Percentiles rank a stretch among this genome's conserved stretches.
Conservation (phyloP, 495 filamentous ascomycete species). For the Aspergillus baeticus region DNA sequence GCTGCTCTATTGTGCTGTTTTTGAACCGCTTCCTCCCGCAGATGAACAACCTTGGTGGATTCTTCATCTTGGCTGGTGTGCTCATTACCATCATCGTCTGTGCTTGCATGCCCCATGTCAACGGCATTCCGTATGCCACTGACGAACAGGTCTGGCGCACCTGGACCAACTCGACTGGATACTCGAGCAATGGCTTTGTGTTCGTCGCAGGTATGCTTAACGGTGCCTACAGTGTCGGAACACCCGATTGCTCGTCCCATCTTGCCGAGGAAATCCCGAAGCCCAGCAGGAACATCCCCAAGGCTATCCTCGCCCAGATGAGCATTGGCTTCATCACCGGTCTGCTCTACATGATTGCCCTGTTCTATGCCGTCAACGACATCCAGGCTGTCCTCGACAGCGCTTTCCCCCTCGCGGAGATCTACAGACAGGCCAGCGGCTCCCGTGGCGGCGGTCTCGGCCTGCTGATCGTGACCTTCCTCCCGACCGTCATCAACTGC, state of each 20-base stretch:
- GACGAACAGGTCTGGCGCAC: constrained; percentile 61
- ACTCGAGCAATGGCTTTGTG: constrained; percentile 66
- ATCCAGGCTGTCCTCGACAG: constrained; percentile 34
- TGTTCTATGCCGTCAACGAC: constrained; percentile 53
- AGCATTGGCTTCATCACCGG: constrained; percentile 49
- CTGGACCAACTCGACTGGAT: constrained; percentile 68
- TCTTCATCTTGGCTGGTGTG: constrained; percentile 67
- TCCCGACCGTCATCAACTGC: constrained; percentile 59
- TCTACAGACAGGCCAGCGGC: constrained; percentile 78
- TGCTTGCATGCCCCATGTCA: constrained; percentile 66
- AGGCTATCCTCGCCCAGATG: constrained; percentile 51
- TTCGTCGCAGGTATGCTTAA: constrained; percentile 83
- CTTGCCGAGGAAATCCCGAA: constrained; percentile 79
- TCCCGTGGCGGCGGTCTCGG: constrained; percentile 56
- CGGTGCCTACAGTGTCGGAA: constrained; percentile 81
- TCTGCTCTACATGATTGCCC: constrained; percentile 49
- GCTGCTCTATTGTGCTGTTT: constrained; percentile 64
- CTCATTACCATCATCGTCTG: constrained; percentile 72
- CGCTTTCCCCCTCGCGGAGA: constrained; percentile 70
- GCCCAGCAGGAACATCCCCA: constrained; percentile 48
- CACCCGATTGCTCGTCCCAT: constrained; percentile 73
- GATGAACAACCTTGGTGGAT: constrained; percentile 64
- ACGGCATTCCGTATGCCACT: constrained; percentile 46
- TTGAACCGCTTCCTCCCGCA: constrained; percentile 65
- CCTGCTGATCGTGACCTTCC: constrained; percentile 63